A percentile compares a stretch with the other conserved stretches of the same genome.
phyloP scores from a whole-genome alignment of 75 land plant species.

The Ceratopteris richardii region DNA sequence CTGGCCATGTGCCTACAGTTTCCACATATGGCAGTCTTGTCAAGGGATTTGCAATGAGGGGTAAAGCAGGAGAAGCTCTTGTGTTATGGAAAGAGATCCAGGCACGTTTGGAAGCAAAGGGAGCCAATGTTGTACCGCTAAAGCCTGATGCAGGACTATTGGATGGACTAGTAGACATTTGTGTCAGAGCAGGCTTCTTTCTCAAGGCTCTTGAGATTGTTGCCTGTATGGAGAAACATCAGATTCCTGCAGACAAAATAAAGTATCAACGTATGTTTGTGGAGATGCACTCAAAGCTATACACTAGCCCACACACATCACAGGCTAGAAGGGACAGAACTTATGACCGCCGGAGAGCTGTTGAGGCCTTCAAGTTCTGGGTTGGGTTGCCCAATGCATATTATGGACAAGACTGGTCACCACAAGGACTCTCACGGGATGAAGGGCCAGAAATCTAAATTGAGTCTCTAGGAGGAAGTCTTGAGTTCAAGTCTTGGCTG shows the following conservation, averaged over 20 bases:
- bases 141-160: conserved; percentile 75
- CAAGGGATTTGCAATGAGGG: conserved; percentile 53
- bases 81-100: conserved; percentile 91
- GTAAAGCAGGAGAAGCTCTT: conserved; percentile 77
- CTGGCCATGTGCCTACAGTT: conserved; percentile 56
- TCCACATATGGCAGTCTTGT: conserved; percentile 80
- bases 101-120: conserved; percentile 37
- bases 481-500: too few relatives aligned
- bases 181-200: conserved; percentile 81
- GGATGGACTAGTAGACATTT: conserved; percentile 70
- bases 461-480: too few relatives aligned
- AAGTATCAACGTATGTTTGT: conserved; percentile 82
- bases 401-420: conserved; percentile 69
- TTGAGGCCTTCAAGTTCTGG: conserved; percentile 98
- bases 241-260: conserved; percentile 70
- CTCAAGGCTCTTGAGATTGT: conserved; percentile 80
- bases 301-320: conserved; percentile 91
- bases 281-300: conserved; percentile 89
- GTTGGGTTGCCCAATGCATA: conserved; percentile 88
- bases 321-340: conserved; percentile 57
- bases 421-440: neutral
- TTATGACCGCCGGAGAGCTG: conserved; percentile 59
- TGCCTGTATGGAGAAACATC: conserved; percentile 90
- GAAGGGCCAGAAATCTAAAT: too few relatives aligned
- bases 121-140: conserved; percentile 28